These are phyloP conservation scores for Blastobotrys persicus DNA, from an alignment of 1,139 yeast species.

Conservation along the genomic window DNA sequence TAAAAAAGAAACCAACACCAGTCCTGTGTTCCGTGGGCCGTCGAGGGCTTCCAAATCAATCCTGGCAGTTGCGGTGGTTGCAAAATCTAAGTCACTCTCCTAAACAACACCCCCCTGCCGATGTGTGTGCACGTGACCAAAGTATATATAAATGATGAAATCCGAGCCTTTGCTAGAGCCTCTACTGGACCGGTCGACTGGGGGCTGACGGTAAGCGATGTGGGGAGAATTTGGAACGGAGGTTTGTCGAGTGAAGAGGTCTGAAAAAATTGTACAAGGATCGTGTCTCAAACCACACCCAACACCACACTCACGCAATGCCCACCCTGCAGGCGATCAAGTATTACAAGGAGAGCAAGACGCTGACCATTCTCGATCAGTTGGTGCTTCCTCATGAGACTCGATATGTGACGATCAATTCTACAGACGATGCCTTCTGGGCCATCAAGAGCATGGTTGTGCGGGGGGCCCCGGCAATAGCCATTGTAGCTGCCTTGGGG, in stretches of 20 bases:
- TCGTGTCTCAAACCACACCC: neutral
- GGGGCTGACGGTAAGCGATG: too few species aligned
- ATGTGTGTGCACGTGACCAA: too few species aligned
- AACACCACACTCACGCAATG: neutral
- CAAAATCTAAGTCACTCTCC: too few species aligned
- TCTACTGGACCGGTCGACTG: too few species aligned
- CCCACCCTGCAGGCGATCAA: constrained; percentile 56
- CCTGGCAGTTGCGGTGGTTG: too few species aligned
- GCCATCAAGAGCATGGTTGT: constrained; percentile 91
- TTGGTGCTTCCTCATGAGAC: constrained; percentile 77
- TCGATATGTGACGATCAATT: constrained; percentile 56
- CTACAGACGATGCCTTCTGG: constrained; percentile 68
- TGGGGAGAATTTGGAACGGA: too few species aligned
- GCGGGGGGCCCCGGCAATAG: constrained; percentile 98
- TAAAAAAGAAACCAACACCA: too few species aligned
- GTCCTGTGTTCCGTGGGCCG: too few species aligned
- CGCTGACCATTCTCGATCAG: constrained; percentile 73
- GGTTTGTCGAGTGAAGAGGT: too few species aligned
- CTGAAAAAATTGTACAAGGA: neutral
- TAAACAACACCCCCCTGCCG: too few species aligned
- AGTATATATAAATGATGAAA: too few species aligned
- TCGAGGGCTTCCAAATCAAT: neutral
- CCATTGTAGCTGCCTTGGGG: constrained; percentile 86
- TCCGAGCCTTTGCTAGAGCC: too few species aligned
- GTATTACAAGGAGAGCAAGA: constrained; percentile 49